Evolutionary conservation across 225 moss, liverwort and hornwort species (phyloP).

Genomic region (Antitrichia curtipendula): DNA sequence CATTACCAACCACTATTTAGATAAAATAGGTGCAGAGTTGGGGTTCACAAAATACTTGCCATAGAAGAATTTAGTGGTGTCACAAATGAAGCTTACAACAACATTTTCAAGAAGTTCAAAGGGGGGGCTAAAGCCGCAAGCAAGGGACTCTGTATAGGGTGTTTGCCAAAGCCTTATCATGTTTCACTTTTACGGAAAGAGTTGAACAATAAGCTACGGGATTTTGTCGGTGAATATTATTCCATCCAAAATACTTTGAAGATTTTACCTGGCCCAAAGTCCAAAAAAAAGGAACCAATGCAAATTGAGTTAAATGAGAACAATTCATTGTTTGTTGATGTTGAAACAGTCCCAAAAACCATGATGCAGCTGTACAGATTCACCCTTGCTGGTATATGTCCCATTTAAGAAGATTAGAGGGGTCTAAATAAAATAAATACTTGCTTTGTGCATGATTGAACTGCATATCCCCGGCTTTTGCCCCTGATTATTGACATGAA

Average conservation of each 20-base stretch:
- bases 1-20: not conserved
- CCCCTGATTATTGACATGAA: no score
- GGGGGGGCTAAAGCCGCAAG: not conserved
- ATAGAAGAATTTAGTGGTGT: not conserved
- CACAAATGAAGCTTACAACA: not conserved
- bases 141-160: not conserved
- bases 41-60: not conserved
- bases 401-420: no score
- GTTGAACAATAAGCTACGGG: not conserved
- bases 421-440: no score
- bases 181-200: accelerated
- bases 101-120: not conserved
- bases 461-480: no score
- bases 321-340: not conserved
- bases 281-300: not conserved
- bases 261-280: not conserved
- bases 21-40: not conserved
- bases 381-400: not conserved
- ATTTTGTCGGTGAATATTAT: not conserved
- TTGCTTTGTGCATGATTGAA: no score
- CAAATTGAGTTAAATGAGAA: not conserved
- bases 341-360: not conserved
- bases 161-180: not conserved
- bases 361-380: not conserved
- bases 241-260: not conserved